Percentiles rank a stretch among this genome's conserved stretches.
Conservation (phyloP, 2,329 filamentous ascomycete genomes). For the Trichoderma oligosporum region DNA sequence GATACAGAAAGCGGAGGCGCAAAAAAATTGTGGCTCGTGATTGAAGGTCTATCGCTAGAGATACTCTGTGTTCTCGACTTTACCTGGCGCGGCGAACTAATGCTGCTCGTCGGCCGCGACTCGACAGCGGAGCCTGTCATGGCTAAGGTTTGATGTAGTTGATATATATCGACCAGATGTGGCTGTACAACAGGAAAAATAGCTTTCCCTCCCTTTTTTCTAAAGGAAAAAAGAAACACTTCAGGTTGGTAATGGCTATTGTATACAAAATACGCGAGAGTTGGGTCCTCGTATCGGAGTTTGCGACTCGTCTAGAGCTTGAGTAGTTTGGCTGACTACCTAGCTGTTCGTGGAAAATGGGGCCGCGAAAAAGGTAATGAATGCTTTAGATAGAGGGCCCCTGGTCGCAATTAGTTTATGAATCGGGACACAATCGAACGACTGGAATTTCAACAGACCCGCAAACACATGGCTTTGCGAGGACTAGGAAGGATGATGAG, state of each 20-base stretch:
- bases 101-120: slow-evolving; percentile 33
- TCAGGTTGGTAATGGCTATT: not conserved
- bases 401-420: slow-evolving; percentile 18
- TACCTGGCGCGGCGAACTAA: slow-evolving; percentile 34
- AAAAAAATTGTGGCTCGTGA: slow-evolving; percentile 54
- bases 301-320: slow-evolving; percentile 7
- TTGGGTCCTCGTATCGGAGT: not conserved
- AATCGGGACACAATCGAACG: slow-evolving; percentile 14
- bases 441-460: slow-evolving; percentile 12
- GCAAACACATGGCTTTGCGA: slow-evolving; percentile 18
- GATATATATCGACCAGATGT: not conserved
- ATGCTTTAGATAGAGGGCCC: slow-evolving; percentile 4
- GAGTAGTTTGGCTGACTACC: not conserved
- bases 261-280: not conserved
- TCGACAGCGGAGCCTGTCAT: slow-evolving; percentile 31
- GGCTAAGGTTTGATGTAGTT: slow-evolving; percentile 1
- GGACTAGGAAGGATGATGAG: slow-evolving; percentile 15
- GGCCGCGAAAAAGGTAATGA: slow-evolving; percentile 13
- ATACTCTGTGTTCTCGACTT: slow-evolving; percentile 59
- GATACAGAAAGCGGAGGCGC: slow-evolving; percentile 65
- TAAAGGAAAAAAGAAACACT: no score
- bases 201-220: no score
- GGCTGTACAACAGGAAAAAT: not conserved
- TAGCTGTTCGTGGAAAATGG: slow-evolving; percentile 14
- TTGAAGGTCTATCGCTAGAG: slow-evolving; percentile 67